Percentiles rank a stretch among this genome's conserved stretches.
Conservation (phyloP, 73 alveolate genomes). For the Symbiodinium natans region DNA sequence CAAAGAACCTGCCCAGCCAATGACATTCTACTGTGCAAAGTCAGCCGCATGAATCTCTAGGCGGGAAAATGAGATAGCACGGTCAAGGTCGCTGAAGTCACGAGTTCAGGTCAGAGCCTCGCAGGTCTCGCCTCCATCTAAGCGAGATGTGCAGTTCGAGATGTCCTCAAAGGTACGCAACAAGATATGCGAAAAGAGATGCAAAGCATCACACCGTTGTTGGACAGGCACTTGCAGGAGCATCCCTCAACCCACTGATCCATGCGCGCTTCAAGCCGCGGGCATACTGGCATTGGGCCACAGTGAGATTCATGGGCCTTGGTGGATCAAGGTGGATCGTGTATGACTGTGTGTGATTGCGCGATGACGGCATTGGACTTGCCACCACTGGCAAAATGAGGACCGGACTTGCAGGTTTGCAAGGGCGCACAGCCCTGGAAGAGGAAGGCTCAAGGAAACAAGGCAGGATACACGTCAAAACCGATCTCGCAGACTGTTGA, state of each 20-base stretch:
- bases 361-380: background rate
- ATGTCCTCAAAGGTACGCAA: background rate
- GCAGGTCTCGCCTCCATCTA: conserved; percentile 82
- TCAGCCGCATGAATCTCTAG: too few relatives aligned
- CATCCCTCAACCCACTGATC: too few relatives aligned
- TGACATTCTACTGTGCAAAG: too few relatives aligned
- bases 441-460: background rate
- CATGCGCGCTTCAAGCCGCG: background rate
- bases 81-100: too few relatives aligned
- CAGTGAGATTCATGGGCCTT: conserved; percentile 79
- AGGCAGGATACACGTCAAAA: background rate
- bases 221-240: too few relatives aligned
- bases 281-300: conserved; percentile 57
- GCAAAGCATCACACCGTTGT: background rate
- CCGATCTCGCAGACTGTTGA: background rate
- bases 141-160: conserved; percentile 43
- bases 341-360: background rate
- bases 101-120: conserved; percentile 50
- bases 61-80: too few relatives aligned
- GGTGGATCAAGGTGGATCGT: background rate
- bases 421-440: conserved; percentile 54
- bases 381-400: background rate
- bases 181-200: background rate
- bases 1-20: conserved; percentile 35
- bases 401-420: conserved; percentile 37